A percentile compares a stretch with the other conserved stretches of the same genome.
Evolutionary conservation across 1,284 basidiomycete genomes (phyloP).

Genomic region (Mycena sp.): DNA sequence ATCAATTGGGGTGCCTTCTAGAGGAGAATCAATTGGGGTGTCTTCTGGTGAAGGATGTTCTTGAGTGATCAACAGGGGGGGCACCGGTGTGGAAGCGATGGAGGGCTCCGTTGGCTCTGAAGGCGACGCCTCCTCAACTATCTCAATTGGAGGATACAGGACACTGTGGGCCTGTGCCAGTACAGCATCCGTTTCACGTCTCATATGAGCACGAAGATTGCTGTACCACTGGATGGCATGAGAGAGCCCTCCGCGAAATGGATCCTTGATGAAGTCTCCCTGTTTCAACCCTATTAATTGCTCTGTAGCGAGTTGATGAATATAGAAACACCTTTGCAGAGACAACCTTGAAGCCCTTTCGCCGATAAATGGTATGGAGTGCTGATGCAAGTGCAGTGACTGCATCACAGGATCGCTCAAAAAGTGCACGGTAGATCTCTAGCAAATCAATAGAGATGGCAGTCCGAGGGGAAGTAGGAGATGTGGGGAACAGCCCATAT

Average conservation of each 20-base stretch:
- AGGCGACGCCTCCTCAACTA: too few relatives aligned
- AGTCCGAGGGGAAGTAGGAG: background rate
- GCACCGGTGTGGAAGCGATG: background rate
- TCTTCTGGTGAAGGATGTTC: too few relatives aligned
- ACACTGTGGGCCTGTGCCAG: background rate
- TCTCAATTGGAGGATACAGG: background rate
- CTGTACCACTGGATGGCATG: conserved; percentile 4
- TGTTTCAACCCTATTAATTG: too few relatives aligned
- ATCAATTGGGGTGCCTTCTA: too few relatives aligned
- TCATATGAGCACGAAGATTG: background rate
- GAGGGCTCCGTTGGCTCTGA: too few relatives aligned
- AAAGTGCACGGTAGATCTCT: conserved; percentile 20
- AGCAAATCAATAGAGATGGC: conserved; percentile 19
- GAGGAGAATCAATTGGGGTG: too few relatives aligned
- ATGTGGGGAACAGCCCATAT: conserved; percentile 17
- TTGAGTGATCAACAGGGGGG: too few relatives aligned
- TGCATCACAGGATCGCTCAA: conserved; percentile 26
- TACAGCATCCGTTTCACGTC: background rate
- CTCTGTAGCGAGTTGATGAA: too few relatives aligned
- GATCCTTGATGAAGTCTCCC: background rate
- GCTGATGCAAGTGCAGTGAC: conserved; percentile 21
- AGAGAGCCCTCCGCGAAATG: background rate
- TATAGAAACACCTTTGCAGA: too few relatives aligned
- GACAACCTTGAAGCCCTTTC: conserved; percentile 3
- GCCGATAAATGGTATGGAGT: conserved; percentile 12